These are phyloP conservation scores for Zymoseptoria ardabiliae DNA, from an alignment of 2,329 filamentous ascomycete genomes.

Conservation along the genomic window DNA sequence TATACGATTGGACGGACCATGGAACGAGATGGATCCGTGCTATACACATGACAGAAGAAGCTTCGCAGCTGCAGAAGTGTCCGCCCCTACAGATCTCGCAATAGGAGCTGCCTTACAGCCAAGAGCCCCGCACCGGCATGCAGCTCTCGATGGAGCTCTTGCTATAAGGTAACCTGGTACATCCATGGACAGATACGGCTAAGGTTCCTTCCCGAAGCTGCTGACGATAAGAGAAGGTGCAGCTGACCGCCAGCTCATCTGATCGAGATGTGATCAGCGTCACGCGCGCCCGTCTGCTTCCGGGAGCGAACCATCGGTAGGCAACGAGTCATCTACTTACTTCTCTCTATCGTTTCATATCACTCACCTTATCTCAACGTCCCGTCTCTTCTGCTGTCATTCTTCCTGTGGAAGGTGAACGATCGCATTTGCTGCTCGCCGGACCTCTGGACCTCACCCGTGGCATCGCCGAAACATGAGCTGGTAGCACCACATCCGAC, in stretches of 20 bases:
- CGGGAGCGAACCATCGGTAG: no score
- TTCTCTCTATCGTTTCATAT: neutral
- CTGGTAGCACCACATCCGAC: slow-evolving; percentile 3
- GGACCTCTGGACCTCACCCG: neutral
- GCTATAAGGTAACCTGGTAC: neutral
- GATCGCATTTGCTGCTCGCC: neutral
- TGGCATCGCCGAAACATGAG: slow-evolving; percentile 1
- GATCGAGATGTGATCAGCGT: neutral
- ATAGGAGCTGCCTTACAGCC: neutral
- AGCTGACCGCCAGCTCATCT: neutral
- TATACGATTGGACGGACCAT: neutral
- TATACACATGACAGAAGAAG: neutral
- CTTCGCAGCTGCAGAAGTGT: neutral
- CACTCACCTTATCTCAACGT: neutral
- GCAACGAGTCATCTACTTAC: no score
- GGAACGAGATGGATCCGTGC: no score
- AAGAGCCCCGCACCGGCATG: neutral
- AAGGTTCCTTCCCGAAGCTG: neutral
- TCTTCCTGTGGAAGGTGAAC: neutral
- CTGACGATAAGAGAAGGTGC: neutral
- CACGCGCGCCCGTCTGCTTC: neutral
- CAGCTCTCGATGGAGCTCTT: neutral
- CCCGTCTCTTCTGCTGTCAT: neutral
- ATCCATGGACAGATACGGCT: neutral
- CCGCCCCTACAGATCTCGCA: neutral